These are phyloP conservation scores for Auricularia auricula-judae DNA, from an alignment of 768 basidiomycete genomes.

Conservation along the genomic window DNA sequence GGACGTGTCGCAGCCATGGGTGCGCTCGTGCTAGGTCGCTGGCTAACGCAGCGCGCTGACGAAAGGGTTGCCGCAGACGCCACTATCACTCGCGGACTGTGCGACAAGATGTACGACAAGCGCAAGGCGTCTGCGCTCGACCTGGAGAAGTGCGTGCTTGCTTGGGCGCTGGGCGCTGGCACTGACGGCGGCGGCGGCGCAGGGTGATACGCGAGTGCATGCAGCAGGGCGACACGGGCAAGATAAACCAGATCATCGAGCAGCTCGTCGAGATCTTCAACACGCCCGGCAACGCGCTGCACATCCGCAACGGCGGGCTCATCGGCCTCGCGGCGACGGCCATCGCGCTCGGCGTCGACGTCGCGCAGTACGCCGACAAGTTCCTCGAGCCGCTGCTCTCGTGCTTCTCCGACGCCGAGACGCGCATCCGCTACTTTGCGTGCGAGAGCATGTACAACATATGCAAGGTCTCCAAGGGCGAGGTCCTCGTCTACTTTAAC, in stretches of 20 bases:
- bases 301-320: conserved; percentile 87
- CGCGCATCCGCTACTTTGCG: conserved; percentile 92
- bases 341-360: conserved; percentile 90
- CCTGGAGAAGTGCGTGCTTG: conserved; percentile 69
- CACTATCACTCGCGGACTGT: conserved; percentile 65
- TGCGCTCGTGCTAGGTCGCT: neutral
- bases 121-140: conserved; percentile 92
- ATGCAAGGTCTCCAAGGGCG: conserved; percentile 93
- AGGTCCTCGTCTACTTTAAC: conserved; percentile 94
- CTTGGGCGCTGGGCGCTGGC: neutral
- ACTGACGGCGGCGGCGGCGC: neutral
- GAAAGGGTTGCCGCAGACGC: conserved; percentile 35
- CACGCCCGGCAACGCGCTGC: conserved; percentile 68
- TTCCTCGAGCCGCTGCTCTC: conserved; percentile 81
- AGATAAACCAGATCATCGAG: conserved; percentile 81
- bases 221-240: conserved; percentile 65
- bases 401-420: conserved; percentile 91
- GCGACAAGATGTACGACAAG: conserved; percentile 95
- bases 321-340: conserved; percentile 94
- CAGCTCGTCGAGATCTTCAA: conserved; percentile 93
- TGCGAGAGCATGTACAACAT: conserved; percentile 98
- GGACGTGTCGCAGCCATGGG: neutral
- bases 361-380: conserved; percentile 88
- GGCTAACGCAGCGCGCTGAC: neutral
- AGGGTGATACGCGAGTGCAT: conserved; percentile 70